Evolutionary conservation across 2,329 filamentous ascomycete species (phyloP), one percentile per base, ranked within the genome.

Genomic region (Dothideomycetes sp.): DNA sequence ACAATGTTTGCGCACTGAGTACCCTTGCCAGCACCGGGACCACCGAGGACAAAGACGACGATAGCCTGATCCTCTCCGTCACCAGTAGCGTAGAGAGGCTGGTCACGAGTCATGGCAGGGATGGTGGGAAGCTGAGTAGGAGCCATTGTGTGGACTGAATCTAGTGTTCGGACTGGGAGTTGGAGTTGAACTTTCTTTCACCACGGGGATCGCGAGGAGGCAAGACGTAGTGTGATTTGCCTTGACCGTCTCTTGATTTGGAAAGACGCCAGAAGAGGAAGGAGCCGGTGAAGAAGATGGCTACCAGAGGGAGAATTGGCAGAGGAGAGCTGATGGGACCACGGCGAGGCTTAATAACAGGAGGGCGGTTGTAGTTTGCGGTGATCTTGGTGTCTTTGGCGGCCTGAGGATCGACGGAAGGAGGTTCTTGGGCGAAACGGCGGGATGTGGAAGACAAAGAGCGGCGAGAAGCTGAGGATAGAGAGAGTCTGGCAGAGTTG

Each of bases 31-130:
- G 88, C 85, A 49, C 91, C 91, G 11, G 91, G 91, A 2, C 91
- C 91, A 62, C 89, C 89, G 47, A 98, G 86, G 48, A 96, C 86
- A 69, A 94, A 96, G 63, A 98, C 69, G 45, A 96, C 88, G n/a
- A 86, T 91, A 22, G 93, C 84, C 45, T 87, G 72, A 43, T 76
- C 57, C 2, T 29, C 15, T 4, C 45, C 33, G 20, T 37, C 45
- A 40, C 56, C 55, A 35, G 81, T 67, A 44, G 76, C 80, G 73
- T 94, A 95, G 56, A 78, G 77, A 4, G 88, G 82, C 40, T 69
- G 65, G 31, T 62, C 58, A 61, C 80, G 81, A 47, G 67, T 60
- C 20, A 73, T 69, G 49, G 69, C 64, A 46, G 64, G 62, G 55
- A 67, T 64, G 41, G 52, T 47, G 11, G 52, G 54, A 40, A 44